phyloP scores from a whole-genome alignment of 164 flowering plant genomes.

The Hamamelis virginiana region DNA sequence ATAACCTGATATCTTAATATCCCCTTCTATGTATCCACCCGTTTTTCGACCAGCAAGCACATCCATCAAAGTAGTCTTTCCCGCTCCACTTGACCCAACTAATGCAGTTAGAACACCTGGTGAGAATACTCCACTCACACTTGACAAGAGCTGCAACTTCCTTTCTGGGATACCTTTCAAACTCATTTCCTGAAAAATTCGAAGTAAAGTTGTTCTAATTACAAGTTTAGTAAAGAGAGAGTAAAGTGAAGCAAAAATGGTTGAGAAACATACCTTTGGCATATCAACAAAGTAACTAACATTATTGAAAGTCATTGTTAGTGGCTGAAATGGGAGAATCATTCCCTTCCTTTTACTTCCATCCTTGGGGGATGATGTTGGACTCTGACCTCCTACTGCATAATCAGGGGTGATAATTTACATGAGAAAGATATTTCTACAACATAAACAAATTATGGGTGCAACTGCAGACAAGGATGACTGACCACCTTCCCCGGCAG shows the following conservation, averaged over 20 bases:
- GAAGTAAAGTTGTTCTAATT: background rate
- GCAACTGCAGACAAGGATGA: background rate
- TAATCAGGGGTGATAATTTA: background rate
- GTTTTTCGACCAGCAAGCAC: constrained; percentile 98
- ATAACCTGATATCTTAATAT: constrained; percentile 77
- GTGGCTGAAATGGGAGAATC: constrained; percentile 88
- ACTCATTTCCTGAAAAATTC: constrained; percentile 60
- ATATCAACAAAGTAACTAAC: constrained; percentile 88
- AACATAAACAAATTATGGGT: background rate
- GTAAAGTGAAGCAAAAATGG: background rate
- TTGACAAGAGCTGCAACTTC: constrained; percentile 72
- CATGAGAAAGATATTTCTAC: background rate
- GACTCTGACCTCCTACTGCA: constrained; percentile 29
- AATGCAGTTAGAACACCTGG: constrained; percentile 97
- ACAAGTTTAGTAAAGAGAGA: background rate
- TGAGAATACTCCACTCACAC: constrained; percentile 83
- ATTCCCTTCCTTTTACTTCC: constrained; percentile 56
- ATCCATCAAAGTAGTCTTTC: constrained; percentile 96
- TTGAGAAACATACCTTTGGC: constrained; percentile 60
- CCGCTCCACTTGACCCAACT: constrained; percentile 97
- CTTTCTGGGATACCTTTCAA: constrained; percentile 56
- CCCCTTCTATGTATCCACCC: constrained; percentile 96
- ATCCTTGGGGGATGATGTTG: constrained; percentile 13
- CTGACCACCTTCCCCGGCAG: constrained; percentile 27
- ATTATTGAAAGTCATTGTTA: constrained; percentile 79